Evolutionary conservation across 352 stramenopile genomes (phyloP).

Genomic region (Pythium vanterpoolii): DNA sequence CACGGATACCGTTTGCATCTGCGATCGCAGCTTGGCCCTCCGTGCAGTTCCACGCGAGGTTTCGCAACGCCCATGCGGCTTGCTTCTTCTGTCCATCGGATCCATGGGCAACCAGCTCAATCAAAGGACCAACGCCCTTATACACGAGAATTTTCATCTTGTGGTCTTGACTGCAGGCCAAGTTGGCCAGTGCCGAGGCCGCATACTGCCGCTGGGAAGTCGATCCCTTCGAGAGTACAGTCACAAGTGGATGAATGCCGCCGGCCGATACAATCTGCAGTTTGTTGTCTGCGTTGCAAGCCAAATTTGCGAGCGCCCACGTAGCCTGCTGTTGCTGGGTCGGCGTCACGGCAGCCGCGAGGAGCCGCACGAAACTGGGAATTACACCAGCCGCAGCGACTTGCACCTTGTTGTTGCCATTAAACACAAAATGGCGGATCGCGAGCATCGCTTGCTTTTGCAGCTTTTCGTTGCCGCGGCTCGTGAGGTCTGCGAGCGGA

Average conservation of each 20-base stretch:
- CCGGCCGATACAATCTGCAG: conserved; percentile 13
- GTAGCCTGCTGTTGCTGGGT: conserved; percentile 16
- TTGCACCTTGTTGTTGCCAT: conserved; percentile 15
- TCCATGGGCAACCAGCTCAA: conserved; percentile 9
- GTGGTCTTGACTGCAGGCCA: conserved; percentile 13
- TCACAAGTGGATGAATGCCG: conserved; percentile 11
- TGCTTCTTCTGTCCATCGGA: conserved; percentile 22
- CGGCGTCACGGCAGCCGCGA: not conserved
- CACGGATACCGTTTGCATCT: conserved; percentile 4
- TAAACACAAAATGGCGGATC: conserved; percentile 18
- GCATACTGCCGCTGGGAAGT: conserved; percentile 18
- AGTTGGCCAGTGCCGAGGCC: conserved; percentile 17
- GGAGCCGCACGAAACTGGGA: conserved; percentile 6
- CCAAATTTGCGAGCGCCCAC: conserved; percentile 19
- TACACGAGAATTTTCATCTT: conserved; percentile 13
- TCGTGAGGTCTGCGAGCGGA: conserved; percentile 8
- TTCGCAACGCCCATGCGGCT: conserved; percentile 18
- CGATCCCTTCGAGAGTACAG: not conserved
- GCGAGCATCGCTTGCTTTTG: conserved; percentile 17
- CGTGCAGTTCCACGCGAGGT: conserved; percentile 17
- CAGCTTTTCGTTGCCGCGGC: conserved; percentile 10
- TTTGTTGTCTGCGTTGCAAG: conserved; percentile 21
- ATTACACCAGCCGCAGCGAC: conserved; percentile 4
- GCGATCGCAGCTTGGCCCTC: conserved; percentile 16
- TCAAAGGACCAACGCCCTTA: conserved; percentile 2